Base-by-base conservation (phyloP, 1,284 basidiomycete genomes). In the Ceratobasidium sp. region DNA sequence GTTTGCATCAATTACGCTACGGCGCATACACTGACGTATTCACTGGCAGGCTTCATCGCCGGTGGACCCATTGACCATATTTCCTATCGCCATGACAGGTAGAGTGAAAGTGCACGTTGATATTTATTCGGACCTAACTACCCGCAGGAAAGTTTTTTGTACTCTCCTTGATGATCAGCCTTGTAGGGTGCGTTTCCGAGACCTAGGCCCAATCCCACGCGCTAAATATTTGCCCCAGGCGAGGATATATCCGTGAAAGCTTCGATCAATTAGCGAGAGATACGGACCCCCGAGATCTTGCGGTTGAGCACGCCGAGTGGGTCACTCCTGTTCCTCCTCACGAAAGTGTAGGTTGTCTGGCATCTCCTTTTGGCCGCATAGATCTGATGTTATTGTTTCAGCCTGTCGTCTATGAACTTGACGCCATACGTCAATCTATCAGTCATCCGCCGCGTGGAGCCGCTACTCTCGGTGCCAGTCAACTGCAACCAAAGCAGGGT, bases 141-240 rank as follows among this genome's bases (percentile, higher is more conserved):
- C 15, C 59, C 19, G 1, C 43, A 76, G 73, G 73, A 11, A 76
- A 76, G 29, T 29, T 66, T 15, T 76, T 66, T 37, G 52, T 57
- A 11, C 54, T 76, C 11, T 76, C 73, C 5, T 19, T 76, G 43
- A 76, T 76, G 73, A 66, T 76, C 19, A 76, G 22, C 25, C 40
- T 76, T 1, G 43, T 76, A 25, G 73, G 73, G 73, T 67, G 29
- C 17, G 62, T 34, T 59, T 17, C n/a, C 29, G 19, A 25, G 11
- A 17, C 34, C 13, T 54, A 11, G 40, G n/a, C 32, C 11, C 32
- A 40, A 8, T 25, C 29, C 22, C 29, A 49, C 40, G 29, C 11
- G 5, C 46, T 67, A 3, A 52, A 40, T n/a, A 17, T 25, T 19
- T 52, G 6, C 3, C 13, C 52, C 13, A 76, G 73, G 54, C 49